Conservation (phyloP, 2,329 filamentous ascomycete species). For the Fusarium sp. region DNA sequence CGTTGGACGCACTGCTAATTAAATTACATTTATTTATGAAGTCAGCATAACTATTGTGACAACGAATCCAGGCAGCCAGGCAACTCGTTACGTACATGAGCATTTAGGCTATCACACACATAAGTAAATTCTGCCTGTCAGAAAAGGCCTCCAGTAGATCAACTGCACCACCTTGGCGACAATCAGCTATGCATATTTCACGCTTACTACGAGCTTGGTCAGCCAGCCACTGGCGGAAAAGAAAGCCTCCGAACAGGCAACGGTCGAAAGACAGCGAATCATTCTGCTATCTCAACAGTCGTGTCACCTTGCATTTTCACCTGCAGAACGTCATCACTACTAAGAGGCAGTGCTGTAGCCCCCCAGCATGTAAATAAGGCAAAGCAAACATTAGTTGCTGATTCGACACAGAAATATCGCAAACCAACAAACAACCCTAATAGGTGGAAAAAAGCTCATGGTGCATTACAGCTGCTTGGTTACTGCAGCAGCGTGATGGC, state of each 20-base stretch:
- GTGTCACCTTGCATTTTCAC: not conserved
- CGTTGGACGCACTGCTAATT: no score
- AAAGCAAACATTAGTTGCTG: not conserved
- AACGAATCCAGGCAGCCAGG: not conserved
- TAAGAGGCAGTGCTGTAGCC: not conserved
- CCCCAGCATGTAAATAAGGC: not conserved
- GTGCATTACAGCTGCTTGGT: fast-evolving
- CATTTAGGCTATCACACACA: no score
- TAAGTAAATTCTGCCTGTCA: no score
- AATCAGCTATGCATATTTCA: not conserved
- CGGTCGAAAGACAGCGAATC: not conserved
- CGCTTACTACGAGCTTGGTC: not conserved
- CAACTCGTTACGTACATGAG: not conserved
- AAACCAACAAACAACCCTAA: fast-evolving
- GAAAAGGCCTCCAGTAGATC: fast-evolving
- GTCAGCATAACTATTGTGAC: no score
- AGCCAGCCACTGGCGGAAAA: not conserved
- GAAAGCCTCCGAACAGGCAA: not conserved
- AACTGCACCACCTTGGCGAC: not conserved
- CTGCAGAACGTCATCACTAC: not conserved
- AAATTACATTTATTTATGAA: no score
- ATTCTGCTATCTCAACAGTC: fast-evolving
- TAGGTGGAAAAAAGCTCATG: not conserved
- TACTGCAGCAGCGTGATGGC: fast-evolving
- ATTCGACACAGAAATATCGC: not conserved